Evolutionary conservation across 2,329 filamentous ascomycete genomes (phyloP).

Genomic region (Raffaelea arxii): DNA sequence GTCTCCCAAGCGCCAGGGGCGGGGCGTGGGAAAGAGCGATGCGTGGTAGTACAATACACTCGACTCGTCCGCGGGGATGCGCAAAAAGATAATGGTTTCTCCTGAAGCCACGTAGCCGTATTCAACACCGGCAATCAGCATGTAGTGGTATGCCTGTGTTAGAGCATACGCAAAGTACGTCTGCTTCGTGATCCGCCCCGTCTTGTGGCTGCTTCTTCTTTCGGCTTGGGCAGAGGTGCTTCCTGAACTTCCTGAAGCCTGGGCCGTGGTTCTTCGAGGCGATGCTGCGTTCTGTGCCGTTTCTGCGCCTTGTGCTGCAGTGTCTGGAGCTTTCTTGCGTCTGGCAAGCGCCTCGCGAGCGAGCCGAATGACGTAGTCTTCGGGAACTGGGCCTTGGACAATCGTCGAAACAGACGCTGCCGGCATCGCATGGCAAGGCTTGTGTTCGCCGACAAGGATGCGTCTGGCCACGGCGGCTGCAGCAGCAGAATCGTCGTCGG

Average conservation of each 20-base stretch:
- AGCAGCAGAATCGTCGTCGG: background rate
- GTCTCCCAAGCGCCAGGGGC: too few species aligned
- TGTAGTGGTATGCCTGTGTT: constrained; percentile 1
- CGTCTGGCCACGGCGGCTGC: too few species aligned
- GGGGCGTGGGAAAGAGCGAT: background rate
- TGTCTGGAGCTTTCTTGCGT: background rate
- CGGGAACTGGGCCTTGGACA: background rate
- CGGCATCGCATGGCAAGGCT: background rate
- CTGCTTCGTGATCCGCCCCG: background rate
- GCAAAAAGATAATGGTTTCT: background rate
- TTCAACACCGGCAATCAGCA: background rate
- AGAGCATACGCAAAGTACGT: constrained; percentile 1
- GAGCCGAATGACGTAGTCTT: background rate
- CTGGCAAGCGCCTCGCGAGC: background rate
- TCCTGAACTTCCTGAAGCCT: too few species aligned
- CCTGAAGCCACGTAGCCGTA: background rate
- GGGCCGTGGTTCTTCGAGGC: too few species aligned
- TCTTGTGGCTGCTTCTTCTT: background rate
- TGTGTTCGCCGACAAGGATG: background rate
- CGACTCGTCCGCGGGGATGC: background rate
- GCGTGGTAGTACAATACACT: constrained; percentile 1
- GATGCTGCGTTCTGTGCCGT: too few species aligned
- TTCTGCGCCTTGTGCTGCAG: too few species aligned
- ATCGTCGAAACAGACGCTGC: background rate
- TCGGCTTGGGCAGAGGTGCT: too few species aligned